Base-by-base conservation (phyloP, 2,329 filamentous ascomycete genomes). In the Diaporthe citriasiana region DNA sequence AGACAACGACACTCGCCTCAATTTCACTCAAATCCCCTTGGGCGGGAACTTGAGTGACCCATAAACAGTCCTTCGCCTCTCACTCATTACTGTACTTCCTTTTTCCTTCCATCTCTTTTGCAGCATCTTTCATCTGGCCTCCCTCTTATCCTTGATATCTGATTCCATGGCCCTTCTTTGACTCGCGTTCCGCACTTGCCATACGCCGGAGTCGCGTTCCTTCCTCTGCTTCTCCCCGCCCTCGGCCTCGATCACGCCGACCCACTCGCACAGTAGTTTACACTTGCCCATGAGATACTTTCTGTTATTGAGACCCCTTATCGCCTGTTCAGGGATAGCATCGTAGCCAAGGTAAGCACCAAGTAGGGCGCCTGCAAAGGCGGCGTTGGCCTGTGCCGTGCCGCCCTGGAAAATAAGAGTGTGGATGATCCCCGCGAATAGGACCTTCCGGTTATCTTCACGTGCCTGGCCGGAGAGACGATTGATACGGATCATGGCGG, bases 321-420 rank as follows among this genome's bases (percentile, higher is more conserved):
- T 51, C 30, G 9, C 22, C 4, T 27, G 12, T 4, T 9, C n/a
- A 4, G 55, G 69, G 22, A 71, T 59, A 12, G 42, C 69, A 40
- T 53, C 55, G 51, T 71, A 71, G 17, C 69, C 69, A 9, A 71
- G 55, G 40, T 51, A 71, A 17, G 69, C 69, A 22, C 69, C 69
- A 9, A 71, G 55, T 8, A 71, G 30, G 30, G 69, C 69, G n/a
- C 69, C 69, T 35, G 69, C 55, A 19, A 71, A 47, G 1, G 55
- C n/a, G 30, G 69, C 40, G 45, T 71, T 71, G 22, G 69, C 56
- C 33, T 56, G n/a, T 27, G 69, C 69, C 13, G 38, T 45, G 42
- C 69, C 69, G 22, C 42, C 69, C 55, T 50, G 4, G 3, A 40
- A 8, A 1, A 50, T 6, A 19, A 71, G 12, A 8, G 8, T 19